These are phyloP conservation scores for Daldinia sp. DNA, from an alignment of 2,329 filamentous ascomycete species.

Conservation along the genomic window DNA sequence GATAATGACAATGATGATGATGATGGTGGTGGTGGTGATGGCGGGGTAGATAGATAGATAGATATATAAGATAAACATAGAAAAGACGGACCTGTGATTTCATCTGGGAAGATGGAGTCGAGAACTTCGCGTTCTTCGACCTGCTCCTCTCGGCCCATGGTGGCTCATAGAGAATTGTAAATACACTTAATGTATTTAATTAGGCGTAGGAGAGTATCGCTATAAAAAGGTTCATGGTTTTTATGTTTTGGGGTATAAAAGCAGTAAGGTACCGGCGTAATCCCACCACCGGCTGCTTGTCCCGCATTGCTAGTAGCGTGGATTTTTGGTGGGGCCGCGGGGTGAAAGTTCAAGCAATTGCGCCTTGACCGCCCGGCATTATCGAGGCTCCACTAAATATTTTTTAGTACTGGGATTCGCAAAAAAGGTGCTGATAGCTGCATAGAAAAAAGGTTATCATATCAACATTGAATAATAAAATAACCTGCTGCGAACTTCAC, in stretches of 20 bases:
- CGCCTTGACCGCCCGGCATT: conserved; percentile 44
- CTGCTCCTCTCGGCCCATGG: conserved; percentile 86
- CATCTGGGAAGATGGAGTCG: conserved; percentile 97
- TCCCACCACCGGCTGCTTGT: conserved; percentile 17
- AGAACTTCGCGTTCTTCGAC: conserved; percentile 96
- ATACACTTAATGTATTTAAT: not conserved
- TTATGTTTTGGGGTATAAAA: not conserved
- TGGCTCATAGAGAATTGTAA: conserved; percentile 38
- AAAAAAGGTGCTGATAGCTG: conserved; percentile 2
- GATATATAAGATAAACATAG: not conserved
- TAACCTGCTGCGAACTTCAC: conserved; percentile 7
- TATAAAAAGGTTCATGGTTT: conserved; percentile 21
- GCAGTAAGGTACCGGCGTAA: conserved; percentile 18
- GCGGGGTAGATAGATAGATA: conserved; percentile 29
- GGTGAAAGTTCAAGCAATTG: conserved; percentile 19
- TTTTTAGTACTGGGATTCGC: conserved; percentile 27
- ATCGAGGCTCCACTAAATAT: conserved; percentile 31
- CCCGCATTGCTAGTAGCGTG: conserved; percentile 7
- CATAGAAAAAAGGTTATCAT: conserved; percentile 8
- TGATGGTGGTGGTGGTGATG: conserved; percentile 2
- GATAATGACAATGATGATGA: not conserved
- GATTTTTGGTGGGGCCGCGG: conserved; percentile 29
- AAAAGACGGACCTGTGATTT: conserved; percentile 80
- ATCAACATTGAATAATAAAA: conserved; percentile 13
- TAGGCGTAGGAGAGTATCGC: not conserved